Evolutionary conservation across 2,329 filamentous ascomycete genomes (phyloP).

Genomic region (Teratosphaeria epicoccoides): DNA sequence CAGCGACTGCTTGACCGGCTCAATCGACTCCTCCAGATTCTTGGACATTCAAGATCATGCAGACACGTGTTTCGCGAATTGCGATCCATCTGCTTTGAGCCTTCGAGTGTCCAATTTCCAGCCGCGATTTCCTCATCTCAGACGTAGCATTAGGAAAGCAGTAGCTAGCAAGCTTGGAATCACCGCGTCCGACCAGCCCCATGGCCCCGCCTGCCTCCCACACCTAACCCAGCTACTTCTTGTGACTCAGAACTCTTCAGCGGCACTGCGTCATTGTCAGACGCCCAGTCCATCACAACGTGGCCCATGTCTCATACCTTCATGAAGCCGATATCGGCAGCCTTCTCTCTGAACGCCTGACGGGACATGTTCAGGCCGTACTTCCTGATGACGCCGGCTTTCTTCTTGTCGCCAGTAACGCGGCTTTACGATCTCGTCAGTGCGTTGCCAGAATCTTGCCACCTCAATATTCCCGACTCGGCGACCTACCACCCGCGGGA

Average conservation of each 20-base stretch:
- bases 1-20: too few relatives aligned
- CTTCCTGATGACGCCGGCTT: conserved; percentile 17
- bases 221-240: too few relatives aligned
- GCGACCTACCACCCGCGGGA: conserved; percentile 18
- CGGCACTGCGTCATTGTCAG: background rate
- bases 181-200: too few relatives aligned
- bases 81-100: too few relatives aligned
- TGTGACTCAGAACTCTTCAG: too few relatives aligned
- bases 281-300: background rate
- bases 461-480: background rate
- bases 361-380: conserved; percentile 21
- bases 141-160: too few relatives aligned
- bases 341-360: conserved; percentile 20
- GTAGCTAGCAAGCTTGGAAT: too few relatives aligned
- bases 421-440: conserved; percentile 8
- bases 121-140: too few relatives aligned
- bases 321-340: conserved; percentile 19
- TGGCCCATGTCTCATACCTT: conserved; percentile 8
- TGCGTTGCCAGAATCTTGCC: background rate
- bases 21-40: too few relatives aligned
- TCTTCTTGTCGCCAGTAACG: conserved; percentile 21
- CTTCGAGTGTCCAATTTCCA: too few relatives aligned
- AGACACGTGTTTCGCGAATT: too few relatives aligned
- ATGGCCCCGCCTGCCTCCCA: background rate
- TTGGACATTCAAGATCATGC: too few relatives aligned